phyloP scores from a whole-genome alignment of 208 protist species.

The Trypanosoma conorhini region DNA sequence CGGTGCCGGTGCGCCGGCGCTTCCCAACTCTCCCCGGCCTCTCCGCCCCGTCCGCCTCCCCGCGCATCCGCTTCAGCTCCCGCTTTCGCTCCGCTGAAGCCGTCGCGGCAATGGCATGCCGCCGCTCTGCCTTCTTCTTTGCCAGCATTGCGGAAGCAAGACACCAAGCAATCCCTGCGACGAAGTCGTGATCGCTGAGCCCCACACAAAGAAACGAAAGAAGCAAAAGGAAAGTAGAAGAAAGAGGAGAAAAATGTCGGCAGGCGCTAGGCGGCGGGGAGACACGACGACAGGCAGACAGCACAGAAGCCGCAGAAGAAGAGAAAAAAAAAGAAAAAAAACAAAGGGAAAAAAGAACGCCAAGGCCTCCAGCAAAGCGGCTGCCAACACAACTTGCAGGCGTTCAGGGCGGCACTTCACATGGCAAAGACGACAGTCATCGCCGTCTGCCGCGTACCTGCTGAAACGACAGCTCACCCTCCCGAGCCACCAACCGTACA shows the following conservation, averaged over 20 bases:
- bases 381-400: no score
- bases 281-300: no score
- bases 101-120: constrained; percentile 42
- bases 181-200: no score
- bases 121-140: constrained; percentile 62
- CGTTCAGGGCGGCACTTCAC: not conserved
- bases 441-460: constrained; percentile 4
- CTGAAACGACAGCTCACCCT: constrained; percentile 30
- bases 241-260: no score
- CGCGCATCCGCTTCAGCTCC: constrained; percentile 18
- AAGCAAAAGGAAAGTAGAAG: constrained; percentile 8
- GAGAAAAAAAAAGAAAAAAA: no score
- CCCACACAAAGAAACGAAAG: no score
- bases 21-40: constrained; percentile 1
- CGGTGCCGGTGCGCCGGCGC: not conserved
- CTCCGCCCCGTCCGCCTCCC: not conserved
- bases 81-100: constrained; percentile 42
- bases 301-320: no score
- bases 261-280: no score
- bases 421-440: not conserved
- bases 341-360: no score
- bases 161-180: not conserved
- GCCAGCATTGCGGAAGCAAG: constrained; percentile 47
- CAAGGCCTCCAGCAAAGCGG: no score
- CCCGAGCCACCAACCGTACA: constrained; percentile 22